Conservation (phyloP, 2,329 filamentous ascomycete genomes). For the Aspergillus fijiensis region DNA sequence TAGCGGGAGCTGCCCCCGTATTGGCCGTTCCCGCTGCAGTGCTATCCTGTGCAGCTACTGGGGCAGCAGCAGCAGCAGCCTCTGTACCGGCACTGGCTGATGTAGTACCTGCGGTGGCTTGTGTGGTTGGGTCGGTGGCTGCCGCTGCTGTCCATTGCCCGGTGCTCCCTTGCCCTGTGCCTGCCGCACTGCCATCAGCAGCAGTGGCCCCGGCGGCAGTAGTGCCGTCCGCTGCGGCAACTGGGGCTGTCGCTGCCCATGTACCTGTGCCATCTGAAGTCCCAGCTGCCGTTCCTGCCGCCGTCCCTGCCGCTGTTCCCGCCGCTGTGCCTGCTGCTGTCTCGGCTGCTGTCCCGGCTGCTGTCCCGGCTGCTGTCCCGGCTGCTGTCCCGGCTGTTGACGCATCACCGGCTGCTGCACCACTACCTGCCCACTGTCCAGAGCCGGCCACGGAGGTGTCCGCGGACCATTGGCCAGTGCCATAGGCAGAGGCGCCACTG, state of each 20-base stretch:
- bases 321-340: neutral
- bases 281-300: neutral
- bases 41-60: neutral
- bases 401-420: neutral
- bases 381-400: neutral
- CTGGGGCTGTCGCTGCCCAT: neutral
- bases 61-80: neutral
- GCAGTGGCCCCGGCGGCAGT: neutral
- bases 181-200: neutral
- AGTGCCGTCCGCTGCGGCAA: too few relatives aligned
- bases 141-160: neutral
- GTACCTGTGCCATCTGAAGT: neutral
- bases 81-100: neutral
- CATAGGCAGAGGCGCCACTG: neutral
- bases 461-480: neutral
- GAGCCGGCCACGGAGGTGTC: neutral
- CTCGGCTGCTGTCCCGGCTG: neutral
- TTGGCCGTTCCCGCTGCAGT: neutral
- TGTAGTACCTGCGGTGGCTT: neutral
- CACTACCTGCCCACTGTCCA: neutral
- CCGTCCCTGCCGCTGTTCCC: neutral
- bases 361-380: neutral
- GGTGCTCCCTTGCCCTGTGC: neutral
- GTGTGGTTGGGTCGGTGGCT: neutral
- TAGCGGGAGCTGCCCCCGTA: neutral